phyloP scores from a whole-genome alignment of 2,329 filamentous ascomycete genomes.

The Botrytis sinoallii region DNA sequence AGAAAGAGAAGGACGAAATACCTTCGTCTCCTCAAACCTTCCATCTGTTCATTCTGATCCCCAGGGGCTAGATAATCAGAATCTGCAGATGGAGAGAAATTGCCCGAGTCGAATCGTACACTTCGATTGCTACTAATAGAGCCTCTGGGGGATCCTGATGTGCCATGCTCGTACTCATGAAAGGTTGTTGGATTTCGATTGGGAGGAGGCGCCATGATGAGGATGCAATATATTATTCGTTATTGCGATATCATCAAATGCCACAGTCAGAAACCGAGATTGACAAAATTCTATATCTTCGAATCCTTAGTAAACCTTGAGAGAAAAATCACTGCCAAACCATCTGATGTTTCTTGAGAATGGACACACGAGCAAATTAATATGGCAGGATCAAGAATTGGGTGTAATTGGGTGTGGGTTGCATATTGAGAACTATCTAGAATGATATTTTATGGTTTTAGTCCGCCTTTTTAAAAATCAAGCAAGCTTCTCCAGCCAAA shows the following conservation, averaged over 20 bases:
- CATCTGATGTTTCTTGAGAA: neutral
- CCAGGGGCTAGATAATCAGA: slow-evolving; percentile 4
- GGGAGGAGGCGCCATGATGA: slow-evolving; percentile 14
- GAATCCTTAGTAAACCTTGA: neutral
- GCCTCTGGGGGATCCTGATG: slow-evolving; percentile 29
- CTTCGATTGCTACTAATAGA: slow-evolving; percentile 35
- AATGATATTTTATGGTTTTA: neutral
- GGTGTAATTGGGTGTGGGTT: neutral
- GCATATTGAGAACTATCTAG: neutral
- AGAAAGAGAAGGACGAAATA: slow-evolving; percentile 15
- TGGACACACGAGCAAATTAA: slow-evolving; percentile 1
- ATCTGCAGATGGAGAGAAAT: slow-evolving; percentile 13
- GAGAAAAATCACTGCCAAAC: neutral
- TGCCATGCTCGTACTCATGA: slow-evolving; percentile 39
- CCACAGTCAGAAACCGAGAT: neutral
- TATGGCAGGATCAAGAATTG: neutral
- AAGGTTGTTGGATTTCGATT: slow-evolving; percentile 33
- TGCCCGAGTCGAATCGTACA: slow-evolving; percentile 32
- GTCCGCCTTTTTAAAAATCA: neutral
- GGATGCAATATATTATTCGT: neutral
- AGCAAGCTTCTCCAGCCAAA: neutral
- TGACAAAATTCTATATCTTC: neutral
- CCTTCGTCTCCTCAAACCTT: slow-evolving; percentile 35
- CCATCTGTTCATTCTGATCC: neutral
- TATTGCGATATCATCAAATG: neutral